Conservation (phyloP, 2,329 filamentous ascomycete species). For the Drechslerella coelobrocha region DNA sequence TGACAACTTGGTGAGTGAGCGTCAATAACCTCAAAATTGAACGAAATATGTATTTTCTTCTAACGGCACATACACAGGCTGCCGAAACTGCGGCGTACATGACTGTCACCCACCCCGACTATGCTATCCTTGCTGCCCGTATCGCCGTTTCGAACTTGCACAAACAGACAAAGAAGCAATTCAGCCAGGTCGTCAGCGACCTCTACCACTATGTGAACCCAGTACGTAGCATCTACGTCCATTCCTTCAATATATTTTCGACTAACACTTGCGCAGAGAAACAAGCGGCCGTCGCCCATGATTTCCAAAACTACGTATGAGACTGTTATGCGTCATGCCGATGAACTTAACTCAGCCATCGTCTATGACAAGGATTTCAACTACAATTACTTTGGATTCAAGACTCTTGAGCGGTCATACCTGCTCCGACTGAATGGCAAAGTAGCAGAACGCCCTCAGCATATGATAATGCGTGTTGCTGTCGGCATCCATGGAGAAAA, state of each 20-base stretch:
- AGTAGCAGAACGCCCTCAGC: conserved; percentile 94
- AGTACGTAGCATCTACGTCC: conserved; percentile 42
- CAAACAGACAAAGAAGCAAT: conserved; percentile 99
- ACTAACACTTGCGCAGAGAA: conserved; percentile 64
- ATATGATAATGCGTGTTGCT: conserved; percentile 99
- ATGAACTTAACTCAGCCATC: conserved; percentile 97
- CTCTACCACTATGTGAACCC: conserved; percentile 96
- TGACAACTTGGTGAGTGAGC: conserved; percentile 91
- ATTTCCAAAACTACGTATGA: conserved; percentile 91
- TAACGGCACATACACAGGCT: conserved; percentile 67
- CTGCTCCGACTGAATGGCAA: conserved; percentile 94
- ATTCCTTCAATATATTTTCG: not conserved
- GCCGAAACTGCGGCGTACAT: conserved; percentile 99
- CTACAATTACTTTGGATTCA: conserved; percentile 99
- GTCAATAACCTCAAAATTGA: no score
- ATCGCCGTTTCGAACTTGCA: conserved; percentile 99
- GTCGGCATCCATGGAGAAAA: conserved; percentile 96
- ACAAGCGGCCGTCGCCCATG: conserved; percentile 83
- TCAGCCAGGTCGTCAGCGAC: conserved; percentile 91
- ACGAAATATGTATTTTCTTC: no score
- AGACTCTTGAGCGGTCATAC: conserved; percentile 97
- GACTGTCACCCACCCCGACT: conserved; percentile 99
- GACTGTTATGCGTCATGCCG: conserved; percentile 91
- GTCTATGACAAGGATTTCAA: conserved; percentile 99
- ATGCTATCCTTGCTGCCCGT: conserved; percentile 95